Percentiles rank a stretch among this genome's conserved stretches.
These are phyloP conservation scores for Didymellaceae sp. DNA, from an alignment of 2,329 filamentous ascomycete genomes.

Conservation along the genomic window DNA sequence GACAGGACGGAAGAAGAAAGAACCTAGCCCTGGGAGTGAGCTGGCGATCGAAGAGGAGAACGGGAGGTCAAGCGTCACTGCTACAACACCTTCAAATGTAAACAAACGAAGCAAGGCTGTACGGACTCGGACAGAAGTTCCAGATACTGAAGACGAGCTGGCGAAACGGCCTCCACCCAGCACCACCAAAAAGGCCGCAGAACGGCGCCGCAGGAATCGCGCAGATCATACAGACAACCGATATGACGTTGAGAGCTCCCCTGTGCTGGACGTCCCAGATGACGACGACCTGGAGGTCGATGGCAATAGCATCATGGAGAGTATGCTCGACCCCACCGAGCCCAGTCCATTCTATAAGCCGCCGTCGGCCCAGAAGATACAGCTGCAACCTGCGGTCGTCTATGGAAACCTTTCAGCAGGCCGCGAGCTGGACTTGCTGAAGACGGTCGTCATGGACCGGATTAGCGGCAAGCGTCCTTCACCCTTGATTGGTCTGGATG, in stretches of 20 bases:
- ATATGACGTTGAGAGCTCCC: conserved; percentile 28
- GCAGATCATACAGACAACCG: conserved; percentile 37
- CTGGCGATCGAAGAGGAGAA: conserved; percentile 22
- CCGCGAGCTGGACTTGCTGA: conserved; percentile 39
- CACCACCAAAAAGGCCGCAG: conserved; percentile 19
- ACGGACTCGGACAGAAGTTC: conserved; percentile 11
- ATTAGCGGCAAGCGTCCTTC: conserved; percentile 50
- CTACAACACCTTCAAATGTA: conserved; percentile 25
- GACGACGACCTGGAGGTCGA: conserved; percentile 38
- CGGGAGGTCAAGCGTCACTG: conserved; percentile 11
- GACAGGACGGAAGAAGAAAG: conserved; percentile 21
- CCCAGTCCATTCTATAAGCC: conserved; percentile 48
- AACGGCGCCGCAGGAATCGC: conserved; percentile 33
- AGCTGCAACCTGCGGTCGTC: conserved; percentile 19
- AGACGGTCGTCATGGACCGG: conserved; percentile 51
- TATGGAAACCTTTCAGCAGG: conserved; percentile 28
- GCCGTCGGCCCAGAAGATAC: conserved; percentile 31
- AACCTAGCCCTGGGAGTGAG: conserved; percentile 10
- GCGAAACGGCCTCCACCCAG: conserved; percentile 19
- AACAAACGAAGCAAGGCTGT: conserved; percentile 20
- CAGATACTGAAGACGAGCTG: conserved; percentile 36
- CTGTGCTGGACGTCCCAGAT: conserved; percentile 20
- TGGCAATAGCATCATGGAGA: conserved; percentile 41
- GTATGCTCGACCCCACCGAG: conserved; percentile 42
- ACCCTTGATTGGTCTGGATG: conserved; percentile 51